Evolutionary conservation across 208 protist genomes (phyloP).

Genomic region (Leptomonas pyrrhocoris): DNA sequence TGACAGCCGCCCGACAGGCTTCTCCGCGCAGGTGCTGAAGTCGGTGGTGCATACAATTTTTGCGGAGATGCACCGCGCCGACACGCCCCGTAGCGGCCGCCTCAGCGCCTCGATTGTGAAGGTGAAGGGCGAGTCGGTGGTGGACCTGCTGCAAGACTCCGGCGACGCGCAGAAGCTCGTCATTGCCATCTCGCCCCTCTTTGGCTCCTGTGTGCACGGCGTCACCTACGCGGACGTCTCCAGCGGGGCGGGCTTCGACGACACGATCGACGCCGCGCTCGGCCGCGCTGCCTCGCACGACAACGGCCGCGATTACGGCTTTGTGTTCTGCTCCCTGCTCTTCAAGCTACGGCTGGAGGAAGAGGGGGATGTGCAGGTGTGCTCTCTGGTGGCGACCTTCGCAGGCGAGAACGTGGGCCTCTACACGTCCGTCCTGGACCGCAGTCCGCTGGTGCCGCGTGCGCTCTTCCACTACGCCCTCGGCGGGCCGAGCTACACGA

Average conservation of each 20-base stretch:
- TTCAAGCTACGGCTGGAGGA: slow-evolving; percentile 64
- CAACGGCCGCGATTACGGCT: slow-evolving; percentile 55
- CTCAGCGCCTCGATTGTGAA: slow-evolving; percentile 73
- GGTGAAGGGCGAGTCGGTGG: slow-evolving; percentile 64
- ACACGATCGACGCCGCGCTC: slow-evolving; percentile 53
- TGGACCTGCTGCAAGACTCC: slow-evolving; percentile 52
- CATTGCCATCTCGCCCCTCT: slow-evolving; percentile 82
- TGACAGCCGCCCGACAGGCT: slow-evolving; percentile 61
- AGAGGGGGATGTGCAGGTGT: slow-evolving; percentile 74
- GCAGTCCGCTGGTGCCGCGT: slow-evolving; percentile 65
- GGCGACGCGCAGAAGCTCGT: slow-evolving; percentile 64
- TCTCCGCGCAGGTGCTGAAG: slow-evolving; percentile 59
- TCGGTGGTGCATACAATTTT: slow-evolving; percentile 65
- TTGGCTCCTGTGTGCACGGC: slow-evolving; percentile 78
- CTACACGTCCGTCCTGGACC: slow-evolving; percentile 70
- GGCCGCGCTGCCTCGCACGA: slow-evolving; percentile 29
- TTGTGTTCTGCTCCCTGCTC: slow-evolving; percentile 73
- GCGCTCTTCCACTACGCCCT: slow-evolving; percentile 84
- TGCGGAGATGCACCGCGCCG: slow-evolving; percentile 33
- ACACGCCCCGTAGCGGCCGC: slow-evolving; percentile 28
- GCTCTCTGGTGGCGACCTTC: slow-evolving; percentile 67
- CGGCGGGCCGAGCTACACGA: slow-evolving; percentile 81
- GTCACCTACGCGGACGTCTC: slow-evolving; percentile 48
- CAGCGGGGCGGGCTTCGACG: slow-evolving; percentile 44
- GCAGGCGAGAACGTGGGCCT: slow-evolving; percentile 73